Conservation (phyloP, 495 filamentous ascomycete genomes). For the Haplographium delicatum region DNA sequence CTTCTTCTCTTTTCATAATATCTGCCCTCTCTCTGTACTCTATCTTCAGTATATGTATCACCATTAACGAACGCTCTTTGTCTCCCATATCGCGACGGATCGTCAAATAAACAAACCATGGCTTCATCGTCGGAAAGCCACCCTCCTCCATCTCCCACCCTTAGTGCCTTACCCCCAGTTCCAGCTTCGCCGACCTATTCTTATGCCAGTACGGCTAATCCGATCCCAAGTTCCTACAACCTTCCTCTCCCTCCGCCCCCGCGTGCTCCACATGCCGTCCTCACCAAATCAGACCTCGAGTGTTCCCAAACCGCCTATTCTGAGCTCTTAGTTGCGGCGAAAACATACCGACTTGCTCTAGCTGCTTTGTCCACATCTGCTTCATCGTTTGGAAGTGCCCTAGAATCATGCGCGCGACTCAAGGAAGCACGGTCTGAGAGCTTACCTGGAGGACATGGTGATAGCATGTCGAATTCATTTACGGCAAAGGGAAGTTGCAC, state of each 20-base stretch:
- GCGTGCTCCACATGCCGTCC: constrained; percentile 46
- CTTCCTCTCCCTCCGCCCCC: constrained; percentile 51
- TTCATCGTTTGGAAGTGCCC: constrained; percentile 53
- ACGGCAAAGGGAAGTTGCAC: constrained; percentile 50
- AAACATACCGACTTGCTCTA: constrained; percentile 54
- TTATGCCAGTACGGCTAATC: constrained; percentile 55
- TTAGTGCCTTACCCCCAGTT: constrained; percentile 45
- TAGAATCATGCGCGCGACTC: constrained; percentile 59
- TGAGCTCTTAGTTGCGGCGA: constrained; percentile 53
- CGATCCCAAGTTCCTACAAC: constrained; percentile 45
- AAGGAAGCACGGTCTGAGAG: constrained; percentile 51
- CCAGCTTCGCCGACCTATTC: constrained; percentile 55
- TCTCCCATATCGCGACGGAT: too few relatives aligned
- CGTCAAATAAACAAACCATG: constrained; percentile 14
- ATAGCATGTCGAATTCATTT: constrained; percentile 41
- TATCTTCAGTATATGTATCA: too few relatives aligned
- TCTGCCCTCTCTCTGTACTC: too few relatives aligned
- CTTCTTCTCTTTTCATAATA: too few relatives aligned
- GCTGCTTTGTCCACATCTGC: constrained; percentile 51
- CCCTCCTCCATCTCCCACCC: constrained; percentile 39
- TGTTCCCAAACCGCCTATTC: constrained; percentile 53
- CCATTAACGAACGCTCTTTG: too few relatives aligned
- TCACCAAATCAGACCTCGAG: constrained; percentile 56
- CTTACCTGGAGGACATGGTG: constrained; percentile 24
- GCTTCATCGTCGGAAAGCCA: constrained; percentile 3